Percentiles rank a stretch among this genome's conserved stretches.
phyloP scores from a whole-genome alignment of 2,329 filamentous ascomycete species.

The Botrytis pseudocinerea region DNA sequence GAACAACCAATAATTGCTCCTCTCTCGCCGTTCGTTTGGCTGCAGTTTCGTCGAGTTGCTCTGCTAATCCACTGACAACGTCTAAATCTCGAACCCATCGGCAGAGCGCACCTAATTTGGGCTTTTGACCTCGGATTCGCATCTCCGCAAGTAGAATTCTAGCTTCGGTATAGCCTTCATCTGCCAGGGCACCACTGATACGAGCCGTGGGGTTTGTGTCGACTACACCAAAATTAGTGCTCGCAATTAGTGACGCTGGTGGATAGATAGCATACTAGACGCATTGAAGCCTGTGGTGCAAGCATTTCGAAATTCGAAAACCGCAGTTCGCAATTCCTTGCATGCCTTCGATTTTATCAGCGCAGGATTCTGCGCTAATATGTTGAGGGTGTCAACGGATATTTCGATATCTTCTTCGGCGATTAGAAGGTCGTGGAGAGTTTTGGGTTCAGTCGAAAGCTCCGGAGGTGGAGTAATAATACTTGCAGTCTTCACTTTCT shows the following conservation, averaged over 20 bases:
- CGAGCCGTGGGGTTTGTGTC: constrained; percentile 65
- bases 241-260: constrained; percentile 17
- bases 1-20: constrained; percentile 57
- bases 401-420: constrained; percentile 69
- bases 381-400: constrained; percentile 62
- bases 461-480: constrained; percentile 44
- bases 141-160: constrained; percentile 67
- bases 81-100: constrained; percentile 73
- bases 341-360: constrained; percentile 69
- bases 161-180: constrained; percentile 66
- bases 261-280: constrained; percentile 44
- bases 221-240: constrained; percentile 40
- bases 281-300: constrained; percentile 67
- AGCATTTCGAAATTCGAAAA: constrained; percentile 68
- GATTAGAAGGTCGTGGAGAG: constrained; percentile 55
- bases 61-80: constrained; percentile 65
- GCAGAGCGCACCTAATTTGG: constrained; percentile 67
- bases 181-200: constrained; percentile 64
- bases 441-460: constrained; percentile 48
- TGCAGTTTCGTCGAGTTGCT: constrained; percentile 48
- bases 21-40: constrained; percentile 49
- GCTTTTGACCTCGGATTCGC: constrained; percentile 63
- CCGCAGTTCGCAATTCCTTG: constrained; percentile 64
- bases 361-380: constrained; percentile 58
- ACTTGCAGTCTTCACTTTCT: constrained; percentile 44